Base-by-base conservation (phyloP, 2,329 filamentous ascomycete species). In the Arthrinium puccinioides region DNA sequence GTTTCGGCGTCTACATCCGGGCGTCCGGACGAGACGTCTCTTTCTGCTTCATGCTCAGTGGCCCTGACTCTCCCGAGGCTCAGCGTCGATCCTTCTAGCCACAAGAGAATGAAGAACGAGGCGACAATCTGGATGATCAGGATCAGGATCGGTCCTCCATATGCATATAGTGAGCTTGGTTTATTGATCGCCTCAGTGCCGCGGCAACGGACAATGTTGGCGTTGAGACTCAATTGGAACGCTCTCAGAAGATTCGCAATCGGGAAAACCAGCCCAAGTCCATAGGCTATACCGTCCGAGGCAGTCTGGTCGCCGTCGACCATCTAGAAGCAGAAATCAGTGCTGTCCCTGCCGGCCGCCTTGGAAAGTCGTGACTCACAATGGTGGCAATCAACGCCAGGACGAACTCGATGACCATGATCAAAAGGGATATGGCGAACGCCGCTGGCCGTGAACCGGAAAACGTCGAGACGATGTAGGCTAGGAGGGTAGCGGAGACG, bases 131-230 rank as follows among this genome's bases (percentile, higher is more conserved):
- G 82, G 0, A 82, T 39, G 35, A 79, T 69, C 4, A 86, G 69
- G 47, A 84, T 84, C 0, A 82, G 57, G 21, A 86, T 83, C 1
- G 80, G 79, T 0, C 79, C 79, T 16, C 82, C 82, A 49, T 83
- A 86, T 3, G 78, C 70, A 3, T 65, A 68, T 31, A 84, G 74
- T 1, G 67, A 74, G 10, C 77, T 79, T 0, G 80, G 74, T 42
- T 53, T 24, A 3, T 44, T 46, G 20, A 52, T 38, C 29, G 73
- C 60, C 11, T 56, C 46, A 16, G 66, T 55, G 18, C 66, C 68
- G 11, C 63, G 65, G 50, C 80, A 84, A 6, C 75, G 63, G 6
- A 82, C 60, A 4, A 72, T 75, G 53, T 82, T 82, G 9, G 74
- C 66, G 51, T 85, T 84, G 43, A 84, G 60, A 0, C 74, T 64